Base-by-base conservation (phyloP, 139 green algal species). In the Chlamydomonas schloesseri region DNA sequence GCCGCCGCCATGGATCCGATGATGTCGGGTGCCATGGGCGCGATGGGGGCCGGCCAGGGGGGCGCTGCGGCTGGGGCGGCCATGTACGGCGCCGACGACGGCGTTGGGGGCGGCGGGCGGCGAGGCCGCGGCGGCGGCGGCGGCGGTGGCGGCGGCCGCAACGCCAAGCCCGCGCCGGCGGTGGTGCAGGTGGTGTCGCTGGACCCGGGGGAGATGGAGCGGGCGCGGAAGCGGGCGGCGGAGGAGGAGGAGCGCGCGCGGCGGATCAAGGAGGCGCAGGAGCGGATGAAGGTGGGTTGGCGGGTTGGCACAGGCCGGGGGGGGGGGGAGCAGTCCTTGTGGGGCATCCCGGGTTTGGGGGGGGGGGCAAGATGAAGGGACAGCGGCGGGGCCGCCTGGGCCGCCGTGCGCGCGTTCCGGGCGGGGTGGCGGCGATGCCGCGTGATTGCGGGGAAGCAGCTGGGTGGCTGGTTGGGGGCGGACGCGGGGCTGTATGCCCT, bases 121-220 rank as follows among this genome's bases (percentile, higher is more conserved):
- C 78, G 62, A 79, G 55, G 88, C 89, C 53, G 80, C 83, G 81
- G 82, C 65, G 18, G 70, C 92, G 68, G 76, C 36, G 57, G 36
- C 31, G 62, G 81, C 29, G 29, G 73, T 14, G 26, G 73, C 13
- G 67, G 65, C 58, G 67, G 64, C 24, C 73, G 71, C 47, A 69
- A 81, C n/a, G 73, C 83, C 73, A 81, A 88, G 67, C 87, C 89
- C n/a, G 86, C 83, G 58, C 83, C 84, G 2, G 73, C 94, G 37
- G 87, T 89, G 46, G 91, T 96, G 58, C 91, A 93, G 70, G 79
- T 92, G 53, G 87, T 89, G 34, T 70, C 29, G 29, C 36, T 88
- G 71, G 85, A 88, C 71, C 55, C 67, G 28, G 74, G 65, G 60
- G 74, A 82, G 50, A 34, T 82, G 78, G 82, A 86, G 58, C 58